Evolutionary conservation across 2,329 filamentous ascomycete genomes (phyloP), one percentile per base, ranked within the genome.

Genomic region (Cadophora sp.): DNA sequence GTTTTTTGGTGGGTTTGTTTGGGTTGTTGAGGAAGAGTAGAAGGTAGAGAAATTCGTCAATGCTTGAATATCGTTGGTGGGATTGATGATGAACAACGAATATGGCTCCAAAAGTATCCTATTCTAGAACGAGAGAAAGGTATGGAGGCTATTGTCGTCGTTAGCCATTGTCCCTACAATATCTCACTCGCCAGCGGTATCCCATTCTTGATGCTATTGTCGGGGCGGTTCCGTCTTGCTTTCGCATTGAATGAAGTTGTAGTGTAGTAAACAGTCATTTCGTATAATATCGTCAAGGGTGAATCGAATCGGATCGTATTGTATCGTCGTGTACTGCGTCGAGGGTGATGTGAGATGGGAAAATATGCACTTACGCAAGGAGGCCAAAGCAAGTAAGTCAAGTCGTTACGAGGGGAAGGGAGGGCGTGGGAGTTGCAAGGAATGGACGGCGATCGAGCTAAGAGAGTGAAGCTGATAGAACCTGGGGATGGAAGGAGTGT

Each of bases 391-490:
- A 56, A 65, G 51, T 51, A 53, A 64, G 50, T 39, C 62, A 60
- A 59, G 50, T 53, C 65, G 63, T 65, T 55, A 39, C 18, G 56
- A 36, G n/a, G 62, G 27, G 56, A 41, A 14, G 33, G 48, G 43
- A 13, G 56, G 16, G n/a, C 27, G 55, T 59, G 33, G 39, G 30
- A 59, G 66, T 61, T 63, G 64, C 48, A 75, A 74, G 65, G 73
- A 81, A 76, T 76, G 80, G 78, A 81, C 77, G 78, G 78, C 20
- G 27, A 39, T 73, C 76, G 77, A 58, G 77, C 78, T 80, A 71
- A 81, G 78, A 77, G 80, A 81, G 76, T 81, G 80, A 81, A 81
- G 79, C 78, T 76, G 79, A 77, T 71, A 22, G 27, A 30, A 73
- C 78, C 73, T 75, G 72, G 73, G n/a, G 7, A n/a, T n/a, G 48